Base-by-base conservation (phyloP, 345 rosid species). In the Salix dunnii region DNA sequence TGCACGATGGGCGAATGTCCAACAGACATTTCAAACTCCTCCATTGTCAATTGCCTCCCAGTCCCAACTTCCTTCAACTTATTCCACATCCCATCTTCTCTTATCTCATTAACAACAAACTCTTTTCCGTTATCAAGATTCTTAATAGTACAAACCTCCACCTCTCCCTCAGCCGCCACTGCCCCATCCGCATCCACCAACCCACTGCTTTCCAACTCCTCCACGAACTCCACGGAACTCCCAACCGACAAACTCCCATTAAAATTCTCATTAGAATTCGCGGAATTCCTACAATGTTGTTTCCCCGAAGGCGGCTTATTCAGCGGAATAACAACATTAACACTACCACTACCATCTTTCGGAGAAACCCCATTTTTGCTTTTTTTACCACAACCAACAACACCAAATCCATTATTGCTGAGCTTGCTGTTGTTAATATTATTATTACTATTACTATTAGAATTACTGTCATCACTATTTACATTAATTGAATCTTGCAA, bases 1-100 rank as follows among this genome's bases (percentile, higher is more conserved):
- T 90, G 96, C 55, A 93, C 99, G 58, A 96, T 91, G 0, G 99
- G 98, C 0, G 99, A 96, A 82, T 93, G 96, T 68, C 99, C 98
- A 3, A 93, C 94, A 49, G 87, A 83, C 87, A 87, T 86, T 77
- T 96, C 93, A 71, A 96, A 96, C 84, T 96, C 99, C 87, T 96
- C 99, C 79, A 96, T 86, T 0, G 99, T 93, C 92, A 93, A 87
- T 77, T 92, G 96, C 72, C 92, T 88, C 23, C 89, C 96, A 0
- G 98, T 96, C 23, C 89, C 97, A 5, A 96, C 92, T 88, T 95
- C 99, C 79, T 90, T 89, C 6, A 96, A 87, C 82, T 90, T 89
- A 58, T 95, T 87, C 87, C 90, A 89, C 51, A 75, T 86, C 82
- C 98, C 97, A 68, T 91, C 97, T 78, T 91, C 93, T 82, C 83